These are phyloP conservation scores for Sphagnum fallax DNA, from an alignment of 228 moss, liverwort and hornwort species.

Conservation along the genomic window DNA sequence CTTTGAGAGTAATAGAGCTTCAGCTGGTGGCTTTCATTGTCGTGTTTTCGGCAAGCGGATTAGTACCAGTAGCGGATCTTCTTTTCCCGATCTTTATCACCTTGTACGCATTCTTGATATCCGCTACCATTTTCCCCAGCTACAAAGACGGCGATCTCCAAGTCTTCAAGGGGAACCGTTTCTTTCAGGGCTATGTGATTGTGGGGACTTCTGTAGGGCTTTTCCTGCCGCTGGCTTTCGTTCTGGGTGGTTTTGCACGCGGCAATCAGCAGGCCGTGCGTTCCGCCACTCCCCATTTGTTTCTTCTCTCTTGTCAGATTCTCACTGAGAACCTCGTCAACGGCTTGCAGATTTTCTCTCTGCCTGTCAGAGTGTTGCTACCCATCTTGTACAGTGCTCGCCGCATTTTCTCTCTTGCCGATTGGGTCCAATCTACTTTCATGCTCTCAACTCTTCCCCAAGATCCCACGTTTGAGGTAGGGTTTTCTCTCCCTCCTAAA, in stretches of 20 bases:
- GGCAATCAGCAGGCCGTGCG: slow-evolving; percentile 54
- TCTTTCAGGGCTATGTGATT: slow-evolving; percentile 43
- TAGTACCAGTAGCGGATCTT: slow-evolving; percentile 39
- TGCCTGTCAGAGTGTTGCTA: slow-evolving; percentile 70
- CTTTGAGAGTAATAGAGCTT: slow-evolving; percentile 47
- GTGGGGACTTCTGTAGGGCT: slow-evolving; percentile 32
- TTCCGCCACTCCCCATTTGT: slow-evolving; percentile 76
- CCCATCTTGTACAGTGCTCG: slow-evolving; percentile 76
- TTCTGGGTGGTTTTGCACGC: slow-evolving; percentile 45
- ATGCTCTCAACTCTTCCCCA: slow-evolving; percentile 16
- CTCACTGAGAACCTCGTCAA: slow-evolving; percentile 84
- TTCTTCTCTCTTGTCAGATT: slow-evolving; percentile 87
- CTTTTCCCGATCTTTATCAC: slow-evolving; percentile 33
- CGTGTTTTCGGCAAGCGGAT: slow-evolving; percentile 46
- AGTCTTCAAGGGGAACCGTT: slow-evolving; percentile 48
- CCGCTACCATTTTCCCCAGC: slow-evolving; percentile 33
- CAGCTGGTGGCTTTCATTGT: slow-evolving; percentile 59
- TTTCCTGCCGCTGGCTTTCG: slow-evolving; percentile 43
- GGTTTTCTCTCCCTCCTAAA: neutral
- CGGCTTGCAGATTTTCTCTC: slow-evolving; percentile 66
- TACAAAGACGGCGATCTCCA: slow-evolving; percentile 35
- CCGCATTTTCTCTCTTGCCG: slow-evolving; percentile 57
- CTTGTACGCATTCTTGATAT: slow-evolving; percentile 26
- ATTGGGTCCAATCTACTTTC: slow-evolving; percentile 60
- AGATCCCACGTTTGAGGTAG: slow-evolving; percentile 30